Evolutionary conservation across 2,329 filamentous ascomycete species (phyloP).

Genomic region (Scytalidium sp.): DNA sequence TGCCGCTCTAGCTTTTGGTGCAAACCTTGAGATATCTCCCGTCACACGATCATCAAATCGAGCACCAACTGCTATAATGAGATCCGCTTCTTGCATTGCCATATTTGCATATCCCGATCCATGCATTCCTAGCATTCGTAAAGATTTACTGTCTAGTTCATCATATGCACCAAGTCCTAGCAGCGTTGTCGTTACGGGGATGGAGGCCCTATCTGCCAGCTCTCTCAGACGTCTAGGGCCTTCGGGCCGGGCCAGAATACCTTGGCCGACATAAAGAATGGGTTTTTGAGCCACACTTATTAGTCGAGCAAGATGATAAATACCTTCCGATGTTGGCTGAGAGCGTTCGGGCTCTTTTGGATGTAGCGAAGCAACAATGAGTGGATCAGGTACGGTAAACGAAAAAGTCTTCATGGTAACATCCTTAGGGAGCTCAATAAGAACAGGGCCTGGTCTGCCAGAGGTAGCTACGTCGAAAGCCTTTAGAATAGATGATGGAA

Average conservation of each 20-base stretch:
- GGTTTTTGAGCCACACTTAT: conserved; percentile 92
- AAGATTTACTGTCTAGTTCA: conserved; percentile 87
- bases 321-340: conserved; percentile 75
- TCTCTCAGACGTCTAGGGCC: conserved; percentile 78
- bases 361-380: too few species aligned
- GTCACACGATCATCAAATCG: conserved; percentile 98
- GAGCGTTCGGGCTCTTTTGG: conserved; percentile 71
- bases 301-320: conserved; percentile 73
- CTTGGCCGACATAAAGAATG: conserved; percentile 91
- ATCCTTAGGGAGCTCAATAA: conserved; percentile 96
- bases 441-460: conserved; percentile 87
- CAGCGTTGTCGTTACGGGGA: conserved; percentile 94
- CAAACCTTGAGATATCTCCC: conserved; percentile 77
- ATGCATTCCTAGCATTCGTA: conserved; percentile 99
- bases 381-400: conserved; percentile 70
- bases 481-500: conserved; percentile 92
- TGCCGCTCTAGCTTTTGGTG: conserved; percentile 80
- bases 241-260: conserved; percentile 75
- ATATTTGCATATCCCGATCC: conserved; percentile 96
- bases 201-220: conserved; percentile 84
- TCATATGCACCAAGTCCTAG: conserved; percentile 91
- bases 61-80: conserved; percentile 90
- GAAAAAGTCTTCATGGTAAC: conserved; percentile 82
- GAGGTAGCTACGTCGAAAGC: conserved; percentile 97
- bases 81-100: conserved; percentile 94